Evolutionary conservation across 768 basidiomycete species (phyloP), one percentile per base, ranked within the genome.

Genomic region (Cyclocybe cylindracea): DNA sequence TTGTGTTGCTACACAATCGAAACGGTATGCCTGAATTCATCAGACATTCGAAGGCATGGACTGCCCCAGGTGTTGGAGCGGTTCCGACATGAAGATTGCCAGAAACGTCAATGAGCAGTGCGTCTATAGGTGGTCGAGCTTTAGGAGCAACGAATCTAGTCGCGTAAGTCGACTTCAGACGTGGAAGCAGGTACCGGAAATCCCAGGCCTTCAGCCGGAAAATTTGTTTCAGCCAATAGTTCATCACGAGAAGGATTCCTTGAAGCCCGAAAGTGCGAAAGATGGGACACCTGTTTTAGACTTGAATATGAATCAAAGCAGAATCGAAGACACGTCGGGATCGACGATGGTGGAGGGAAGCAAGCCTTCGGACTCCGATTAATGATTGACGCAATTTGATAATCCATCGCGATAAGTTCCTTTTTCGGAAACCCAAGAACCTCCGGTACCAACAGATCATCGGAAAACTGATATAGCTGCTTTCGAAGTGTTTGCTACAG

Each of bases 1-100:
- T 85, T 0, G 83, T 83, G 61, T 89, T 89, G 44, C 84, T 87
- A 62, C 88, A 87, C 51, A 80, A 70, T 24, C 80, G 71, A 66
- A 84, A 73, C 7, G 78, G 75, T 7, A 79, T 57, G 2, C 53
- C 50, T 13, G 70, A 63, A 2, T 51, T 53, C 2, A 69, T 64
- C 13, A 80, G 64, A 11, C 65, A 66, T 9, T 61, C 59, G 39
- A 85, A 60, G 0, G 82, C 81, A 2, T 70, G 51, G 2, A 76
- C 74, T 0, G 87, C 84, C 7, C 70, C 62, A 0, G 74, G 71
- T 0, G 77, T 85, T 0, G 86, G 72, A 0, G 65, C 66, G 1
- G 71, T 61, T 39, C 80, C 85, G 36, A 85, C 65, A 43, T 86
- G 79, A 4, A 90, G 66, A 1, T 83, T 89, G 0, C 87, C 86